A percentile compares a stretch with the other conserved stretches of the same genome.
Evolutionary conservation across 2,329 filamentous ascomycete species (phyloP).

Genomic region (Tolypocladium album): DNA sequence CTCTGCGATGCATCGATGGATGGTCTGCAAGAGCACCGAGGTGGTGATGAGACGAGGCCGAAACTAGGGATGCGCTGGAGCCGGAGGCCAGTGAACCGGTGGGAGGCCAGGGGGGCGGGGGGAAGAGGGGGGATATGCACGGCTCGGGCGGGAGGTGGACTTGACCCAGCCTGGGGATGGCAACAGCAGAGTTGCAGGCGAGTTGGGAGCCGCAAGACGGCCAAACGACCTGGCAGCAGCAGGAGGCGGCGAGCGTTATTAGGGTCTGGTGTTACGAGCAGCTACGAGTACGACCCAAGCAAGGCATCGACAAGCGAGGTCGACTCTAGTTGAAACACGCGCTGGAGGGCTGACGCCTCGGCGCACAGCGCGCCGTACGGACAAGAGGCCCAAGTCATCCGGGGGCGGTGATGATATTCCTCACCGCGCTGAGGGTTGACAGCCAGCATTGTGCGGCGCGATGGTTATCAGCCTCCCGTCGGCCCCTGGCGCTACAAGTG

Average conservation of each 20-base stretch:
- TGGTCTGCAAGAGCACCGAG: background rate
- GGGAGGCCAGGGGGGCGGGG: background rate
- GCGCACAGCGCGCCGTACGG: background rate
- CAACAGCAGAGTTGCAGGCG: background rate
- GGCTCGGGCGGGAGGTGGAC: background rate
- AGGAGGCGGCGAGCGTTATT: too few relatives aligned
- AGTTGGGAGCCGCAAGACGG: too few relatives aligned
- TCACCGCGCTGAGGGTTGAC: too few relatives aligned
- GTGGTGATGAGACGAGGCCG: background rate
- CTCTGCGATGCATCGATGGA: background rate
- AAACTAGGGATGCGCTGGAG: background rate
- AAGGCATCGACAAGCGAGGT: background rate
- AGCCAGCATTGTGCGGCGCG: background rate
- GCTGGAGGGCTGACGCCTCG: background rate
- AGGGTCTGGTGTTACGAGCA: too few relatives aligned
- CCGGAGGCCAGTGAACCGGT: background rate
- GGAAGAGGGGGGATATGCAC: background rate
- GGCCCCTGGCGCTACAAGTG: background rate
- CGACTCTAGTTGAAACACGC: background rate
- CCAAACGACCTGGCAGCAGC: too few relatives aligned
- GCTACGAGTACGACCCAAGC: background rate
- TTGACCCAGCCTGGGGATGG: too few relatives aligned
- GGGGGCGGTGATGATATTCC: too few relatives aligned
- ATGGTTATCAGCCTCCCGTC: background rate
- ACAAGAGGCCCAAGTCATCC: too few relatives aligned